Evolutionary conservation across 768 basidiomycete genomes (phyloP), one percentile per base, ranked within the genome.

Genomic region (Suillus tomentosus): DNA sequence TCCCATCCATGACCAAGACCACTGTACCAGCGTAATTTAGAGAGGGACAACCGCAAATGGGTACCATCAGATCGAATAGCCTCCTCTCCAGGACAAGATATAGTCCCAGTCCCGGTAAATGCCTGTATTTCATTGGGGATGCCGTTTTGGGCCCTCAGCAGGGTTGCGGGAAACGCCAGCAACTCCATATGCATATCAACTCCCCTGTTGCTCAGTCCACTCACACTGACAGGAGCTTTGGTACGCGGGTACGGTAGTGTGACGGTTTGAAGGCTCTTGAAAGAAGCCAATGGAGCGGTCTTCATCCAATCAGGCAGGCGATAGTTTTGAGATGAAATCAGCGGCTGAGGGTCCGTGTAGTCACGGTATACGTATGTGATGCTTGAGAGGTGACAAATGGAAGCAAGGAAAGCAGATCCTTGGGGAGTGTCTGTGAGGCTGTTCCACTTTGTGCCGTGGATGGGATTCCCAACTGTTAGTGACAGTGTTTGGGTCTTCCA

Each of bases 301-400:
- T 14, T 55, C 36, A 50, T 15, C 37, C 47, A 22, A 27, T 22
- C 3, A 22, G 27, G 27, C 7, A 59, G 3, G 1, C 17, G 19
- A 8, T 60, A 43, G 31, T 5, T 58, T 45, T 42, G 40, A 11
- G 42, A 8, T 43, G 17, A 43, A 9, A 19, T 39, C 31, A n/a
- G 55, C 7, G 22, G 24, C 40, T 4, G 40, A 3, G 5, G 40
- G 11, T 14, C 5, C 40, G 13, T 11, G 48, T 7, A 14, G n/a
- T 47, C 47, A 22, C 48, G 22, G 14, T 13, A 14, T 50, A 50
- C 6, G 48, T 14, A 63, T 13, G 69, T 64, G 24, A 5, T 1
- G 22, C 13, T 7, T 17, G 45, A 73, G 11, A 82, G 70, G 63
- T 78, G 78, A 2, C 79, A 78, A 39, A 82, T 67, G 19, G 71